Base-by-base conservation (phyloP, 2,329 filamentous ascomycete species). In the Daldinia eschscholtzii region DNA sequence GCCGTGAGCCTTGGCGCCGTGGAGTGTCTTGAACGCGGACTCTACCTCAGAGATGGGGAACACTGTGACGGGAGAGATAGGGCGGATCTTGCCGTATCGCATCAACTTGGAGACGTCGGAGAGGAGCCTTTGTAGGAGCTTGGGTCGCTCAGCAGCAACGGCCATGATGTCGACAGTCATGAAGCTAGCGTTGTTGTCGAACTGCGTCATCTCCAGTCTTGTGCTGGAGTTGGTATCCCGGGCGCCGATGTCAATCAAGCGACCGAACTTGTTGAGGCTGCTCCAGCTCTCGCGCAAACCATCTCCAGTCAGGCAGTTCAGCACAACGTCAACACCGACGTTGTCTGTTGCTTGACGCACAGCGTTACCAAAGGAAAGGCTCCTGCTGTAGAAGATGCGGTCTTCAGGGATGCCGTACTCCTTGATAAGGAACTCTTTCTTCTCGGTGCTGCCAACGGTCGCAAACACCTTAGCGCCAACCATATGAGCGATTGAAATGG, bases 141-240 rank as follows among this genome's bases (percentile, higher is more conserved):
- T 70, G 0, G 77, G 77, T 13, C 74, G 68, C 65, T 78, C 75
- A n/a, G 72, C 67, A 15, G 82, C 79, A 3, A 87, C 72, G 0
- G 81, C 76, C 41, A 83, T 80, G 55, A 85, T 75, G 63, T 86
- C 83, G 0, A 86, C 79, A 0, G 83, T 81, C 67, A 81, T 79
- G 70, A 84, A 85, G 46, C 81, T 83, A 23, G 80, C 80, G 67
- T 85, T 86, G 68, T 77, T 79, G 41, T 84, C 82, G 53, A 85
- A 82, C n/a, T 81, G 81, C n/a, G 79, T 73, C 80, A 87, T 83
- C 48, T 86, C 83, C 0, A 88, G 75, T 1, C 81, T 76, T 1
- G 78, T 80, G 60, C 68, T 75, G 9, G 72, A 70, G 61, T 65
- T 69, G 26, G 70, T 57, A 44, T 77, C 74, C 6, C 69, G 73